A percentile compares a stretch with the other conserved stretches of the same genome.
These are phyloP conservation scores for Leccinum truebloodii DNA, from an alignment of 768 basidiomycete species.

Conservation along the genomic window DNA sequence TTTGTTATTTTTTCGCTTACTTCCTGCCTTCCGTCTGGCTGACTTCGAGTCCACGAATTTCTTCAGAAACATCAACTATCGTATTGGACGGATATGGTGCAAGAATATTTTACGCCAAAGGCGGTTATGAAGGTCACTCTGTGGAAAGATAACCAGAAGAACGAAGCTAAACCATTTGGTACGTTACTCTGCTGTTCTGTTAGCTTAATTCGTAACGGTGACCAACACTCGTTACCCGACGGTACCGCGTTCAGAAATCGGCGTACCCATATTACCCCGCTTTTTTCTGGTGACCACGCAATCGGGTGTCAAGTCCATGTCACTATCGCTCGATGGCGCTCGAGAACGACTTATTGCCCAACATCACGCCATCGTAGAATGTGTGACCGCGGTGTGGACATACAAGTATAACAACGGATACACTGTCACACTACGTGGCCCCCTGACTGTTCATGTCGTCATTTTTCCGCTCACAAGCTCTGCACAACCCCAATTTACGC, in stretches of 20 bases:
- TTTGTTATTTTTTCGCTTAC: constrained; percentile 17
- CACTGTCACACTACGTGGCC: constrained; percentile 72
- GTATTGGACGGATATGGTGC: constrained; percentile 67
- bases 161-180: constrained; percentile 86
- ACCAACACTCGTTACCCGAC: constrained; percentile 11
- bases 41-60: constrained; percentile 4
- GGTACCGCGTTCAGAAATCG: constrained; percentile 58
- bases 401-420: constrained; percentile 81
- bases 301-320: constrained; percentile 84
- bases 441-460: constrained; percentile 64
- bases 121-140: constrained; percentile 78
- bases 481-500: constrained; percentile 31
- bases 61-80: constrained; percentile 60
- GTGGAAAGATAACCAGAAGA: constrained; percentile 83
- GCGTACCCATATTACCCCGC: constrained; percentile 74
- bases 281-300: constrained; percentile 85
- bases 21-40: neutral
- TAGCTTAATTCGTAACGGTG: constrained; percentile 3
- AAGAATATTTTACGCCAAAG: constrained; percentile 68
- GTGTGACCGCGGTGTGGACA: constrained; percentile 75
- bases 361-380: constrained; percentile 59
- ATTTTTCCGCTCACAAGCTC: constrained; percentile 30
- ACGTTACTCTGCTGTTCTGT: constrained; percentile 27
- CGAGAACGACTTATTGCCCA: constrained; percentile 63
- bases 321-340: constrained; percentile 74